A percentile compares a stretch with the other conserved stretches of the same genome.
Evolutionary conservation across 129 eudicot genomes (phyloP).

Genomic region (Chrysanthemum lavandulifolium): DNA sequence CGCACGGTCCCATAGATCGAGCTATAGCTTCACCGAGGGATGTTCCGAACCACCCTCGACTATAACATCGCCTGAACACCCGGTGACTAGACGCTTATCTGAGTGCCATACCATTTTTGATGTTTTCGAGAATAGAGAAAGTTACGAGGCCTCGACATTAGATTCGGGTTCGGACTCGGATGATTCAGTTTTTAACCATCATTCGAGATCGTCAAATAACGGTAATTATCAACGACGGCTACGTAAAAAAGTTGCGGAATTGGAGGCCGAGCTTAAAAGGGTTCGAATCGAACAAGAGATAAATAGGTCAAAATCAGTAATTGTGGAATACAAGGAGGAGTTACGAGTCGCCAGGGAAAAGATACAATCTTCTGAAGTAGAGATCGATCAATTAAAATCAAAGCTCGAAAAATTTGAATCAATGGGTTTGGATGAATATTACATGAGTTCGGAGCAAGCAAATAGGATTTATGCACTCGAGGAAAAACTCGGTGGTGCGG

Average conservation of each 20-base stretch:
- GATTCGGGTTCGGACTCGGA: conserved; percentile 84
- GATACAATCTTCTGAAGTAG: conserved; percentile 48
- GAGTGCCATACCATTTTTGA: conserved; percentile 72
- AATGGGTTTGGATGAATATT: conserved; percentile 17
- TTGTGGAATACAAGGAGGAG: conserved; percentile 53
- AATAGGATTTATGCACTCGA: conserved; percentile 7
- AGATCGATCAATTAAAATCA: conserved; percentile 39
- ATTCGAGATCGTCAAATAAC: conserved; percentile 34
- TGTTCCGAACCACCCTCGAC: conserved; percentile 53
- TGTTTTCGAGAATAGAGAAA: conserved; percentile 46
- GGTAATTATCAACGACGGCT: conserved; percentile 48
- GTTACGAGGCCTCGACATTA: conserved; percentile 49
- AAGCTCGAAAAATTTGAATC: conserved; percentile 44
- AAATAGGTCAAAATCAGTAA: conserved; percentile 17
- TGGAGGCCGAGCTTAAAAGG: conserved; percentile 57
- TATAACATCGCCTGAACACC: conserved; percentile 46
- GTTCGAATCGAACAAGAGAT: conserved; percentile 46
- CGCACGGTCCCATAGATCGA: conserved; percentile 51
- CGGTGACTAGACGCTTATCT: conserved; percentile 42
- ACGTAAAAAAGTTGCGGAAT: conserved; percentile 42
- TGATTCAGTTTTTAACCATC: conserved; percentile 47
- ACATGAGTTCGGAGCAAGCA: conserved; percentile 15
- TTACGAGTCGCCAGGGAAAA: conserved; percentile 49
- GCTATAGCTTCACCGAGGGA: conserved; percentile 50
- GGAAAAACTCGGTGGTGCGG: conserved; percentile 39